Evolutionary conservation across 140 eudicot genomes (phyloP).

Genomic region (Oenanthe javanica): DNA sequence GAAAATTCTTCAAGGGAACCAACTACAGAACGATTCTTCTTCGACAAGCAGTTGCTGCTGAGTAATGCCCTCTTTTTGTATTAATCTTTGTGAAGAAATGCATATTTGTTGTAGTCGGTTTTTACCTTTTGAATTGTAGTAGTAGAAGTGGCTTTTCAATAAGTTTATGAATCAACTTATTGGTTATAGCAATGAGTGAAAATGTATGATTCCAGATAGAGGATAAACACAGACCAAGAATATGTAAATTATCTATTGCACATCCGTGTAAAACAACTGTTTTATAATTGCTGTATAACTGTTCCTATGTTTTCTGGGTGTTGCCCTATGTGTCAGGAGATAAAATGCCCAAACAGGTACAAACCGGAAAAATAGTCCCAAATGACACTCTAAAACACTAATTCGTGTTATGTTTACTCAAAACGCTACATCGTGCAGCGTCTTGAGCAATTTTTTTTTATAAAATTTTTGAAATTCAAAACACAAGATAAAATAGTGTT

Average conservation of each 20-base stretch:
- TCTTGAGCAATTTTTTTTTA: too few relatives aligned
- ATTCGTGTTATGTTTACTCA: too few relatives aligned
- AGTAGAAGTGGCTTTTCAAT: background rate
- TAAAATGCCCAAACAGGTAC: too few relatives aligned
- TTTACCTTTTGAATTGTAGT: background rate
- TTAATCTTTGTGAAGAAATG: background rate
- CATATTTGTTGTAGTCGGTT: background rate
- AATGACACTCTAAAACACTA: too few relatives aligned
- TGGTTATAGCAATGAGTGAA: background rate
- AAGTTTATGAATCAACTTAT: background rate
- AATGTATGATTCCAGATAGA: background rate
- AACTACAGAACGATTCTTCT: background rate
- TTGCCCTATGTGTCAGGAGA: too few relatives aligned
- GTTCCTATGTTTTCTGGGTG: background rate
- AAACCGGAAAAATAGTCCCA: too few relatives aligned
- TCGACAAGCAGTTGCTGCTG: constrained; percentile 3
- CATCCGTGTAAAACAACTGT: background rate
- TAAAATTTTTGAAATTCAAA: too few relatives aligned
- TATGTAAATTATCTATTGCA: background rate
- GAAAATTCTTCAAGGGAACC: background rate
- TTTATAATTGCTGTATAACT: background rate
- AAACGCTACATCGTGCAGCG: too few relatives aligned
- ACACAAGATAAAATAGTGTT: too few relatives aligned
- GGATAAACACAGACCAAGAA: background rate
- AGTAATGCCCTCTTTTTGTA: background rate